Conservation (phyloP, 148 eudicot genomes). For the Tetragonia tetragonoides region DNA sequence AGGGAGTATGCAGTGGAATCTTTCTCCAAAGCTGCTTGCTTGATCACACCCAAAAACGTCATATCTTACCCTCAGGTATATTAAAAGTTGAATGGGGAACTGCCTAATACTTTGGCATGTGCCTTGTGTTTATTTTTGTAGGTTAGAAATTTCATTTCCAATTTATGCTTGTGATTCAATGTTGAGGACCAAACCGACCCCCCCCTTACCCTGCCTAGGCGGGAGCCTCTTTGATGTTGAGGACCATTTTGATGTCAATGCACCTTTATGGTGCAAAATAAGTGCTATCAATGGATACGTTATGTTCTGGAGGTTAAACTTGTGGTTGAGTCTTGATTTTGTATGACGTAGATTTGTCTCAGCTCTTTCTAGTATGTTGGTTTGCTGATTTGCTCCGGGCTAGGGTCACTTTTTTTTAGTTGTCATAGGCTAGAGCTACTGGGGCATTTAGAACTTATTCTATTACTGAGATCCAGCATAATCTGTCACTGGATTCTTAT, state of each 20-base stretch:
- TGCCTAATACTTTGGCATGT: neutral
- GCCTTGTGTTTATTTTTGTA: neutral
- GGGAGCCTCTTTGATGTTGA: too few species aligned
- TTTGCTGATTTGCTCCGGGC: too few species aligned
- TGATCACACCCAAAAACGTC: constrained; percentile 71
- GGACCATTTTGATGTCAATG: neutral
- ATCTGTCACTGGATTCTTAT: too few species aligned
- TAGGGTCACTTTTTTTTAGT: too few species aligned
- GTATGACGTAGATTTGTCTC: too few species aligned
- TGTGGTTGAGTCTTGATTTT: neutral
- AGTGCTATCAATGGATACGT: neutral
- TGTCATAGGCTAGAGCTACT: too few species aligned
- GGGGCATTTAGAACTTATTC: too few species aligned
- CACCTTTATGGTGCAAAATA: neutral
- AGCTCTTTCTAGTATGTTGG: too few species aligned
- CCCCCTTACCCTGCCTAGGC: too few species aligned
- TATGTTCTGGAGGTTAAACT: neutral
- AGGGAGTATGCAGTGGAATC: constrained; percentile 92
- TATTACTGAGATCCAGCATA: too few species aligned
- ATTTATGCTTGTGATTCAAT: neutral
- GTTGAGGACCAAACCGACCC: neutral
- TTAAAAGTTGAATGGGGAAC: neutral
- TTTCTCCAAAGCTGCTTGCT: constrained; percentile 77
- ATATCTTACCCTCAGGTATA: constrained; percentile 97
- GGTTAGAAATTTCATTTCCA: neutral